phyloP scores from a whole-genome alignment of 257 asterid genomes.

The Jasminum sambac region DNA sequence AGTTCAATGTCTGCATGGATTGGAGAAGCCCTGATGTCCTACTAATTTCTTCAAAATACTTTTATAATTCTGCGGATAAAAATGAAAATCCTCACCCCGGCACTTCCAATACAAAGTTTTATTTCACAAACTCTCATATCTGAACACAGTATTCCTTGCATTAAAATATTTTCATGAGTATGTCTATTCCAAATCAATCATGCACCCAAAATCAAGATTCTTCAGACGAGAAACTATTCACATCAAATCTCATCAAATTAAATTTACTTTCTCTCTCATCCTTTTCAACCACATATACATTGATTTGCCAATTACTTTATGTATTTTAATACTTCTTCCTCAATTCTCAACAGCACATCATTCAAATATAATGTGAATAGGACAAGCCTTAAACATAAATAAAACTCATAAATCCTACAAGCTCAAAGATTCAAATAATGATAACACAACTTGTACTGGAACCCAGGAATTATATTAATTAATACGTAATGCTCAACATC shows the following conservation, averaged over 20 bases:
- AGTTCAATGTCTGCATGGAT: not conserved
- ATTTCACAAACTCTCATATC: not conserved
- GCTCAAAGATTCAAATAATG: constrained; percentile 20
- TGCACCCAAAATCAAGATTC: constrained; percentile 12
- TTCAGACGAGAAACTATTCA: too few species aligned
- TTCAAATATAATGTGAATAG: too few species aligned
- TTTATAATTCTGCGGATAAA: not conserved
- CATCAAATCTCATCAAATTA: too few species aligned
- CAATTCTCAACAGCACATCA: too few species aligned
- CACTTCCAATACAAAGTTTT: not conserved
- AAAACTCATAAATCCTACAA: not conserved
- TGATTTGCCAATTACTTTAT: too few species aligned
- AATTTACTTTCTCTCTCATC: too few species aligned
- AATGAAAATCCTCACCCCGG: not conserved
- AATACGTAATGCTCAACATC: not conserved
- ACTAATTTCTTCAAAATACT: not conserved
- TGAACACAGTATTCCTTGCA: not conserved
- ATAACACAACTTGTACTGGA: constrained; percentile 6
- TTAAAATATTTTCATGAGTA: not conserved
- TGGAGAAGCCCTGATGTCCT: not conserved
- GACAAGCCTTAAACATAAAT: too few species aligned
- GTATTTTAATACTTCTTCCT: too few species aligned
- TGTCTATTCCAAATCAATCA: not conserved
- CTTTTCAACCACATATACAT: too few species aligned
- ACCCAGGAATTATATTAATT: not conserved